Evolutionary conservation across 352 stramenopile genomes (phyloP).

Genomic region (Elongisporangium anandrum): DNA sequence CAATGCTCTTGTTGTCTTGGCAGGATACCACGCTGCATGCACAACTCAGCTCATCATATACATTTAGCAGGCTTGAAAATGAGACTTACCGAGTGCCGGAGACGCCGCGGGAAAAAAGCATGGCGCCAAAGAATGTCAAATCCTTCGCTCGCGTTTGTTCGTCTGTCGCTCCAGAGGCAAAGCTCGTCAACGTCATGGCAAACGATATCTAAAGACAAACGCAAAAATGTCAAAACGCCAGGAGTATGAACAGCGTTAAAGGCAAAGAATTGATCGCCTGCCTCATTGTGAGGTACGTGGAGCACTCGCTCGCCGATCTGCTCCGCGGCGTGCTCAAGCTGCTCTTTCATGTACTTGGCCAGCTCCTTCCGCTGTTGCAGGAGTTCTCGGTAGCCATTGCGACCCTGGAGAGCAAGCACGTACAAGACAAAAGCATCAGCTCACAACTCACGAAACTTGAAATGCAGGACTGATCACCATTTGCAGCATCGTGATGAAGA

Average conservation of each 20-base stretch:
- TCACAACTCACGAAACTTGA: slow-evolving; percentile 9
- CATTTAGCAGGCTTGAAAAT: too few relatives aligned
- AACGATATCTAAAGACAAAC: slow-evolving; percentile 60
- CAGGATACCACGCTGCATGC: slow-evolving; percentile 90
- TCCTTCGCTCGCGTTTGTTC: slow-evolving; percentile 26
- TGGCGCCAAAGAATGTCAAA: slow-evolving; percentile 94
- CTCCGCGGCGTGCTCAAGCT: slow-evolving; percentile 67
- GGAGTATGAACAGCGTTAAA: not conserved
- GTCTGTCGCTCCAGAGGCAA: slow-evolving; percentile 22
- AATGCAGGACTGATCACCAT: slow-evolving; percentile 62
- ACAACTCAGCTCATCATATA: too few relatives aligned
- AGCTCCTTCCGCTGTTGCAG: slow-evolving; percentile 85
- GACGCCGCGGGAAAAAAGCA: slow-evolving; percentile 97
- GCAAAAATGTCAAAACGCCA: too few relatives aligned
- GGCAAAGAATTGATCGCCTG: slow-evolving; percentile 10
- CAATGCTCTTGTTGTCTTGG: slow-evolving; percentile 86
- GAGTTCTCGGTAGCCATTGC: slow-evolving; percentile 84
- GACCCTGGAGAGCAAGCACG: slow-evolving; percentile 19
- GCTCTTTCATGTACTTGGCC: slow-evolving; percentile 61
- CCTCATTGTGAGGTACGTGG: slow-evolving; percentile 88
- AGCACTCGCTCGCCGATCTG: slow-evolving; percentile 91
- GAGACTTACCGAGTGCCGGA: slow-evolving; percentile 84
- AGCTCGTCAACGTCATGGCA: slow-evolving; percentile 88
- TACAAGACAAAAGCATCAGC: slow-evolving; percentile 1
- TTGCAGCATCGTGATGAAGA: slow-evolving; percentile 99